Base-by-base conservation (phyloP, 2,329 filamentous ascomycete species). In the Exophiala phaeomuriformis region DNA sequence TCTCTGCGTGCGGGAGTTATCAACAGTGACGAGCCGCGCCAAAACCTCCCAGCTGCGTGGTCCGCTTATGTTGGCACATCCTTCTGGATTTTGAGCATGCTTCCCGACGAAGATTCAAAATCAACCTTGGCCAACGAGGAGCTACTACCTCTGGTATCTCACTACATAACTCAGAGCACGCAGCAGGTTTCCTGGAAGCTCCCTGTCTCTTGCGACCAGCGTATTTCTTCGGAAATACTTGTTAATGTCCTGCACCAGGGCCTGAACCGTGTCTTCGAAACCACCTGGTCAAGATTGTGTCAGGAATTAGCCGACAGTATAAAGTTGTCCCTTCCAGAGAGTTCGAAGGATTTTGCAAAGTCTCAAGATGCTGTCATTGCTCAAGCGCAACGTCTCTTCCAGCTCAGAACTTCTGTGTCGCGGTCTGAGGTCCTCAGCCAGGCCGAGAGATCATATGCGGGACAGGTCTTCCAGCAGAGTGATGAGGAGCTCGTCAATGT, bases 311-410 rank as follows among this genome's bases (percentile, higher is more conserved):
- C 84, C 29, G 74, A 81, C 32, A 77, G 79, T 36, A 82, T 95
- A 52, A 83, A 83, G 50, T 80, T 81, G 4, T 94, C 89, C 0
- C 77, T 88, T 3, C 89, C 90, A 0, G 89, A 91, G 65, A 83
- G 91, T 52, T 90, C 89, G 0, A 85, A 85, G 57, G 86, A 89
- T 12, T 87, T 87, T 61, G 77, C 80, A 29, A 76, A 77, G 40
- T 94, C 88, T 0, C 89, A 95, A 66, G 77, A 81, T 47, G 74
- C 75, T 39, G 76, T 95, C 29, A 79, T 81, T 6, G 75, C 82
- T 4, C 79, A 86, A 62, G 83, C 84, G 0, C 74, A 76, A 43
- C 82, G 86, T 0, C 88, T 88, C 71, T 84, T 86, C 56, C 71
- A 77, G 1, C 69, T 89, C 6, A 74, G 75, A 56, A n/a, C 43